Conservation (phyloP, 176 grass and related monocot genomes). For the Oryza rufipogon region DNA sequence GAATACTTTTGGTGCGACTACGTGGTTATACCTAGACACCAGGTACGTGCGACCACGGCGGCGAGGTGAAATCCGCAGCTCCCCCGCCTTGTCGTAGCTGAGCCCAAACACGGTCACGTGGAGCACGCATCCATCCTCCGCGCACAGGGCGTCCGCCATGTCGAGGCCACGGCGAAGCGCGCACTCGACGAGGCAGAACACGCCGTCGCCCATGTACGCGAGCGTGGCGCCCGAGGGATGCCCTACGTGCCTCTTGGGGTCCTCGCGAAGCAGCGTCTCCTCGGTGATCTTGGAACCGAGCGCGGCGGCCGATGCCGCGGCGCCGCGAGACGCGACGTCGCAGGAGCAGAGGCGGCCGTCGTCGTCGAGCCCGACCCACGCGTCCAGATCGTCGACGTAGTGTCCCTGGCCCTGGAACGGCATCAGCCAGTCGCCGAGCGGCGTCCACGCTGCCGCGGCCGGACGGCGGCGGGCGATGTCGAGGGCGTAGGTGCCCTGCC, state of each 20-base stretch:
- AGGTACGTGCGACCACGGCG: background rate
- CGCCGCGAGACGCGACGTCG: background rate
- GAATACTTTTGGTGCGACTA: too few species aligned
- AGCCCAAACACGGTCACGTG: slow-evolving; percentile 1
- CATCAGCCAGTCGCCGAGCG: background rate
- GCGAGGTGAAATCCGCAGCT: background rate
- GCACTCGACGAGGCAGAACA: background rate
- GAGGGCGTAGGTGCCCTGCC: background rate
- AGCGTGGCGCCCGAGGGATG: background rate
- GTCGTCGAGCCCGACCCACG: background rate
- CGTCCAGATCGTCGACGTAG: background rate
- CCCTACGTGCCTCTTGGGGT: background rate
- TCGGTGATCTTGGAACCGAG: background rate
- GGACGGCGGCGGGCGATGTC: background rate
- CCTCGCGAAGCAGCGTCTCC: background rate
- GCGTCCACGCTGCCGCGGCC: background rate
- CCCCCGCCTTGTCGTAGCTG: background rate
- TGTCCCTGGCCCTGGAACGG: background rate
- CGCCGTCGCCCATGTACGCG: slow-evolving; percentile 10
- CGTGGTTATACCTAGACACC: too few species aligned
- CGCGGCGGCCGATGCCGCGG: too few species aligned
- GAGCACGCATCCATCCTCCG: background rate
- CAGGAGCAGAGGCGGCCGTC: slow-evolving; percentile 26
- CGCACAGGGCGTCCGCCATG: background rate
- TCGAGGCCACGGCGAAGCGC: background rate